phyloP scores from a whole-genome alignment of 345 rosid genomes.

The Pelargonium nanum region DNA sequence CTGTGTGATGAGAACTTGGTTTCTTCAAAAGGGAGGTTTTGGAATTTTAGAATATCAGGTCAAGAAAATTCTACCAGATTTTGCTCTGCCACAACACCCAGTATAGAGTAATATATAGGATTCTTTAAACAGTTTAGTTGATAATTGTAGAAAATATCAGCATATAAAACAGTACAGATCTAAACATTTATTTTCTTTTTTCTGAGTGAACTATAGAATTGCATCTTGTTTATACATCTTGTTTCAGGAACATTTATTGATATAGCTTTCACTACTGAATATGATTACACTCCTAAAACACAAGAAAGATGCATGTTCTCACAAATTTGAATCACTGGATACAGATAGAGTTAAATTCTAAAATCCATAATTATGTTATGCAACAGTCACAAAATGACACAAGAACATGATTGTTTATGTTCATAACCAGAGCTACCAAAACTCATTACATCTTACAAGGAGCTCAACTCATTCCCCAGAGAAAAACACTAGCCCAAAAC shows the following conservation, averaged over 20 bases:
- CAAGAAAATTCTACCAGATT: constrained; percentile 43
- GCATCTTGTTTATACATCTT: neutral
- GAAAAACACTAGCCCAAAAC: no score
- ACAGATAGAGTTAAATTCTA: neutral
- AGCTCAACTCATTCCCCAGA: no score
- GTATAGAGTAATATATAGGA: constrained; percentile 11
- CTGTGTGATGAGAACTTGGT: constrained; percentile 69
- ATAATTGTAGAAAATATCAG: neutral
- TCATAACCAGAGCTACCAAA: no score
- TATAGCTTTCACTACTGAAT: neutral
- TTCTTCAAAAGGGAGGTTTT: constrained; percentile 60
- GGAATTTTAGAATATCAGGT: constrained; percentile 47
- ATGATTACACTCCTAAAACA: neutral
- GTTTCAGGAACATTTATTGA: neutral
- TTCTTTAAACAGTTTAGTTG: neutral
- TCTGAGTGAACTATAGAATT: no score
- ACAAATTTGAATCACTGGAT: neutral
- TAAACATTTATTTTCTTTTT: no score
- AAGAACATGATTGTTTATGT: no score
- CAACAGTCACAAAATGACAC: no score
- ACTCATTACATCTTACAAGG: no score
- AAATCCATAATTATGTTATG: no score
- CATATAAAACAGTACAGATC: neutral
- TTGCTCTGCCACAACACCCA: constrained; percentile 28
- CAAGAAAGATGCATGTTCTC: neutral